phyloP scores from a whole-genome alignment of 2,329 filamentous ascomycete species.

The Calonectria montana region DNA sequence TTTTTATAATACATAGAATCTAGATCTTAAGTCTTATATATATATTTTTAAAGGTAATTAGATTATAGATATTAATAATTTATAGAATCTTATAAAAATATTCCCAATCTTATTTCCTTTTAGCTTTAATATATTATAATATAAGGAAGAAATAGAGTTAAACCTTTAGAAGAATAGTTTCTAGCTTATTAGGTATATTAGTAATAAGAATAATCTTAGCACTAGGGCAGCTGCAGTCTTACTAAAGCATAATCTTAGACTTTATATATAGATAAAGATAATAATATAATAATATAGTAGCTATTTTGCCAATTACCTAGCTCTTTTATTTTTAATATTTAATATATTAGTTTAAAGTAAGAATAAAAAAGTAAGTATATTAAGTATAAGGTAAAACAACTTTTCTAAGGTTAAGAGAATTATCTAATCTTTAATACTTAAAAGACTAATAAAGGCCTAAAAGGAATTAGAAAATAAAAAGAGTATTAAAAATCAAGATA shows the following conservation, averaged over 20 bases:
- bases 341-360: background rate
- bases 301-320: background rate
- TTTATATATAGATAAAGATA: background rate
- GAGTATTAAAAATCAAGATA: background rate
- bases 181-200: too few species aligned
- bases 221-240: too few species aligned
- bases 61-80: too few species aligned
- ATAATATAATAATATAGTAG: background rate
- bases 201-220: too few species aligned
- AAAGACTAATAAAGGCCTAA: background rate
- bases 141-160: too few species aligned
- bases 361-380: constrained; percentile 7
- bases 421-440: background rate
- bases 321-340: constrained; percentile 13
- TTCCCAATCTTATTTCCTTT: too few species aligned
- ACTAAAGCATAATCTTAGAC: background rate
- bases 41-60: too few species aligned
- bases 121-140: too few species aligned
- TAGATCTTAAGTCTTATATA: too few species aligned
- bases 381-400: background rate
- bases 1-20: too few species aligned
- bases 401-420: background rate
- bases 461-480: background rate
- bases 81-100: too few species aligned
- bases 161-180: too few species aligned